Evolutionary conservation across 176 grass and related monocot species (phyloP).

Genomic region (Lolium multiflorum): DNA sequence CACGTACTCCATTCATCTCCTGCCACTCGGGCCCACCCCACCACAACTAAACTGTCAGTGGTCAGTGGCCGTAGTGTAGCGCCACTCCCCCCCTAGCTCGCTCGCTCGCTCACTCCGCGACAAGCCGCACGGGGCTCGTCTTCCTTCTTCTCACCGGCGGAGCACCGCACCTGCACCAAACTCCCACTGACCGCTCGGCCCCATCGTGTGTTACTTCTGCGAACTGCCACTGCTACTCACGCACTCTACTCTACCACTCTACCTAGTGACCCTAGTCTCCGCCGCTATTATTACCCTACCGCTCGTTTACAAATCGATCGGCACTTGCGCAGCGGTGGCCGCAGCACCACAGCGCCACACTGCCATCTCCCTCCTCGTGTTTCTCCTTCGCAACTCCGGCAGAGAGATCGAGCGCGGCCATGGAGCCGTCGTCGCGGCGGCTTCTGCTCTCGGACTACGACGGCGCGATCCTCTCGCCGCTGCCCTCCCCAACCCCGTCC

Average conservation of each 20-base stretch:
- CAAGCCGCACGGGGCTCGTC: conserved; percentile 36
- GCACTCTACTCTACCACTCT: neutral
- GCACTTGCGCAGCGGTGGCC: neutral
- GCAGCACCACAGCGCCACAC: neutral
- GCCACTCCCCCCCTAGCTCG: no score
- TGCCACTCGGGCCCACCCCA: conserved; percentile 33
- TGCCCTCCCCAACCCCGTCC: conserved; percentile 36
- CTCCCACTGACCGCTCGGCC: no score
- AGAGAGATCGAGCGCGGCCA: neutral
- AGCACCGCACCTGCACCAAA: conserved; percentile 33
- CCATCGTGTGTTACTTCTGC: no score
- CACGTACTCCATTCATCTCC: neutral
- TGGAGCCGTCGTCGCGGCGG: conserved; percentile 67
- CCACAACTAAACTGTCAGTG: conserved; percentile 54
- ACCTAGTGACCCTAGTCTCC: conserved; percentile 3
- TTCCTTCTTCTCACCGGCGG: conserved; percentile 37
- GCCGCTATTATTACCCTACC: conserved; percentile 43
- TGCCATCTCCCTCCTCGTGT: no score
- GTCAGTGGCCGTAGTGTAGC: conserved; percentile 33
- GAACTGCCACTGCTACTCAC: neutral
- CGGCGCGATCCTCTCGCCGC: conserved; percentile 52
- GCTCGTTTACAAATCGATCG: conserved; percentile 45
- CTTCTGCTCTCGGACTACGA: conserved; percentile 65
- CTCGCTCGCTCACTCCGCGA: conserved; percentile 38
- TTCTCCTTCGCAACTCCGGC: neutral